Conservation (phyloP, 805 yeast genomes). For the Teunomyces stri region DNA sequence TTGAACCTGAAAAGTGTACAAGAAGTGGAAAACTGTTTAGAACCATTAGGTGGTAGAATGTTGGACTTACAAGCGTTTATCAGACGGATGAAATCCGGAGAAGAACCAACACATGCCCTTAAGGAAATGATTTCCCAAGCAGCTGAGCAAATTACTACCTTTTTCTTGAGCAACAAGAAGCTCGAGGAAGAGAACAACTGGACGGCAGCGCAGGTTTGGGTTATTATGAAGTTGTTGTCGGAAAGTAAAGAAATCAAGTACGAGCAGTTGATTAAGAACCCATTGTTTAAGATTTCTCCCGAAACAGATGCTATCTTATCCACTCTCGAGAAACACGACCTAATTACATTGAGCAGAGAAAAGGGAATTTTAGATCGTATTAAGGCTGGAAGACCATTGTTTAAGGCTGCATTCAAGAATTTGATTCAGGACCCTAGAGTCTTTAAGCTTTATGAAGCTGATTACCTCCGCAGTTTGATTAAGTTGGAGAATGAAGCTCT, state of each 20-base stretch:
- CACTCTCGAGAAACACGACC: conserved; percentile 75
- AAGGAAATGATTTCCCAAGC: conserved; percentile 80
- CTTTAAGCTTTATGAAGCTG: conserved; percentile 61
- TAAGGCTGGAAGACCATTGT: conserved; percentile 81
- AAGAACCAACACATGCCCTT: conserved; percentile 71
- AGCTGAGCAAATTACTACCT: conserved; percentile 82
- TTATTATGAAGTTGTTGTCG: conserved; percentile 63
- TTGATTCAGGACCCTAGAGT: conserved; percentile 58
- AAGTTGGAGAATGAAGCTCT: conserved; percentile 62
- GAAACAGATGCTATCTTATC: conserved; percentile 47
- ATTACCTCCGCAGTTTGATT: conserved; percentile 54
- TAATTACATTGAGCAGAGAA: conserved; percentile 68
- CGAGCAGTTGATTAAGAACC: conserved; percentile 52
- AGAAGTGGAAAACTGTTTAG: conserved; percentile 54
- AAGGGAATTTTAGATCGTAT: conserved; percentile 71
- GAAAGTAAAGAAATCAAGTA: conserved; percentile 44
- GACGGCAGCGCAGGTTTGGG: conserved; percentile 86
- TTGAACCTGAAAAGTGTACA: conserved; percentile 32
- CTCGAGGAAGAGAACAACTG: conserved; percentile 46
- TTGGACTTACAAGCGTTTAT: conserved; percentile 87
- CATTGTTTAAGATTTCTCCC: conserved; percentile 58
- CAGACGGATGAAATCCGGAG: conserved; percentile 86
- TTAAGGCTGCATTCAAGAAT: conserved; percentile 70
- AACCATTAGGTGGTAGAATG: conserved; percentile 92
- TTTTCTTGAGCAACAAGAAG: conserved; percentile 47